Evolutionary conservation across 2,329 filamentous ascomycete genomes (phyloP).

Genomic region (Aureobasidium lini): DNA sequence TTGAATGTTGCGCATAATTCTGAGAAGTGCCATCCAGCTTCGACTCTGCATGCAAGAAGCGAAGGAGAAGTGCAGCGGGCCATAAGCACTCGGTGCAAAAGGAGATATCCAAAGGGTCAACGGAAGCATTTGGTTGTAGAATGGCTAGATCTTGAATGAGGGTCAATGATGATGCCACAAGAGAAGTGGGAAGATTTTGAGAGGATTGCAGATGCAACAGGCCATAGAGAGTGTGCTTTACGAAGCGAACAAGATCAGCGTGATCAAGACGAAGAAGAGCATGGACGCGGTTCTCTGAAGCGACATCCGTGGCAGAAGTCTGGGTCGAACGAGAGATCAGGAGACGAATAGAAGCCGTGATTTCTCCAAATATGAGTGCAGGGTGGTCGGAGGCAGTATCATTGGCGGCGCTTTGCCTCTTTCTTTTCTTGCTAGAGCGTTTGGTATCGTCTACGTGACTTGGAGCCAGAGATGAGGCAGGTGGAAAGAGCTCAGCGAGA

Average conservation of each 20-base stretch:
- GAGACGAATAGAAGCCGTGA: neutral
- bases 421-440: conserved; percentile 8
- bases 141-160: conserved; percentile 6
- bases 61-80: conserved; percentile 19
- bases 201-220: neutral
- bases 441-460: neutral
- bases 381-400: neutral
- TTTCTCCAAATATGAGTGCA: neutral
- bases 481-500: conserved; percentile 8
- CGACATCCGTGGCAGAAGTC: neutral
- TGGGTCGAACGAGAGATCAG: neutral
- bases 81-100: conserved; percentile 24
- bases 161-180: neutral
- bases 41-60: neutral
- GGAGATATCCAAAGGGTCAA: neutral
- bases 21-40: neutral
- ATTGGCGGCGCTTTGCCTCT: conserved; percentile 11
- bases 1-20: neutral
- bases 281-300: conserved; percentile 6
- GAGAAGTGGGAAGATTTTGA: neutral
- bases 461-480: neutral
- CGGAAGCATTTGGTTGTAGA: neutral
- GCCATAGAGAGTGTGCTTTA: conserved; percentile 1
- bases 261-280: conserved; percentile 6
- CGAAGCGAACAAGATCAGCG: neutral